Base-by-base conservation (phyloP, 2,329 filamentous ascomycete genomes). In the Sordariomycetes sp. region DNA sequence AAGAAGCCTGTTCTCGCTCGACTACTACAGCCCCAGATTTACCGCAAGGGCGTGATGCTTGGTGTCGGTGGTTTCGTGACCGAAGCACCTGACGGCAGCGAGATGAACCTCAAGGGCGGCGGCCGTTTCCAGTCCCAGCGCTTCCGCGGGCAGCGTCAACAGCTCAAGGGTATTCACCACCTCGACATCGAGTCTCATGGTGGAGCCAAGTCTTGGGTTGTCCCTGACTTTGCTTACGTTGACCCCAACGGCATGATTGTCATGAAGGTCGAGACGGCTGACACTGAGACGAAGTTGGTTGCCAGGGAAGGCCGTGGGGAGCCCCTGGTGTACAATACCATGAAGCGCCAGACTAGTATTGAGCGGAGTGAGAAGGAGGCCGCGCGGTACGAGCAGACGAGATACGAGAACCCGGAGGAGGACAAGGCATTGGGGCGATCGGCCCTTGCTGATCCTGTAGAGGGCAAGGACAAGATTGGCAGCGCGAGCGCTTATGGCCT, bases 41-140 rank as follows among this genome's bases (percentile, higher is more conserved):
- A 52, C 9, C 37, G 39, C 8, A 42, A 46, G 8, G 42, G 45
- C 2, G 59, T 67, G 15, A 66, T 61, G 46, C 53, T 77, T 25
- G 72, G 72, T 47, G 54, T 77, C 23, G 72, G 64, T 37, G 73
- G 73, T 37, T 71, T 78, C 43, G 53, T 77, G 20, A 57, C 58
- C 19, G 54, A 64, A 21, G 52, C 57, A 1, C 61, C 65, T 6
- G 33, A 45, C 10, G 60, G 59, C 23, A 59, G 70, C 40, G 60
- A 58, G n/a, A 45, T 54, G 16, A 68, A 63, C 48, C 66, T 64
- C 45, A 25, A 27, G 11, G 15, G 21, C 24, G 17, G 30, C 14
- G 14, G 34, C n/a, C 47, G 54, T 35, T 32, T 39, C 27, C 35
- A 39, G 42, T 36, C 32, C 34, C 9, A 38, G 41, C n/a, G 17